Base-by-base conservation (phyloP, 257 asterid genomes). In the Linaria vulgaris region DNA sequence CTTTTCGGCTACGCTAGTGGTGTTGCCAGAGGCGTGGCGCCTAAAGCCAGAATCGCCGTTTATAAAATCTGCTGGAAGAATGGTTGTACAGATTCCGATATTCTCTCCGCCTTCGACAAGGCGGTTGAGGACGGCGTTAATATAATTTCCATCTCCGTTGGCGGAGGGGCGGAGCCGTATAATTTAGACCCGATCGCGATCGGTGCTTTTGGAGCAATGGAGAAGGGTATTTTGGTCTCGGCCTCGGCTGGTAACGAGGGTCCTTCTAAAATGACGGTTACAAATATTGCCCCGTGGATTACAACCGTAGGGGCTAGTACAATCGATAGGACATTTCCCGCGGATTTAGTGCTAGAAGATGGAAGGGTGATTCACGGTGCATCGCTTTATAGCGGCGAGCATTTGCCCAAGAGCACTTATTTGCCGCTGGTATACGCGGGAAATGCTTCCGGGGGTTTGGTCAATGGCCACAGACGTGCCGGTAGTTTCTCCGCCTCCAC, bases 171-270 rank as follows among this genome's bases (percentile, higher is more conserved):
- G 4, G 75, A 63, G 25, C 87, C 95, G 0, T 88, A 82, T 30
- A 75, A 77, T 56, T 63, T 76, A 0, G 97, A 91, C 52, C 88
- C 95, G 1, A 79, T 91, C 48, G 87, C 96, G 12, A 82, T 85
- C 0, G 97, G 97, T n/a, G 75, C 97, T 5, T 91, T 80, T 12
- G 94, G 75, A 0, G 97, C 96, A 0, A 81, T 76, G 88, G 91
- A 85, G 72, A 83, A 65, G 62, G 96, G 97, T 0, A 57, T 88
- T 73, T 38, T 91, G 0, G 81, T 91, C 14, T 85, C 95, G 0
- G 95, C 95, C 5, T 85, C 97, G 4, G 96, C 96, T 0, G 97
- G 97, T 0, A 91, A 91, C 12, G 94, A 85, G 0, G 97, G 97
- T 0, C 96, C 97, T 0, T 48, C 61, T n/a, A 51, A 62, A 49